These are phyloP conservation scores for Cystobasidiaceae sp. DNA, from an alignment of 1,284 basidiomycete species.

Conservation along the genomic window DNA sequence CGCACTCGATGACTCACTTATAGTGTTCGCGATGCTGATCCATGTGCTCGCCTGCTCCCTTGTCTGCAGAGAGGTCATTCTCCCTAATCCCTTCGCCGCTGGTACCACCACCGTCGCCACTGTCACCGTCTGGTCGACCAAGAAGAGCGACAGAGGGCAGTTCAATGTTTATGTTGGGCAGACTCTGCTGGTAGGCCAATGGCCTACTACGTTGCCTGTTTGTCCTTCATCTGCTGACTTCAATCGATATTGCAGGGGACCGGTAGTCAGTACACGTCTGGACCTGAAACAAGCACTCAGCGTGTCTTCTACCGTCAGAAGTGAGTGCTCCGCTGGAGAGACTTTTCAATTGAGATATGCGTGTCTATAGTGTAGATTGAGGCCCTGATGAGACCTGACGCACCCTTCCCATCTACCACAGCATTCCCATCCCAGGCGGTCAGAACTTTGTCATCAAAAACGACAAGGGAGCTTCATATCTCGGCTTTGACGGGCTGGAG, in stretches of 20 bases:
- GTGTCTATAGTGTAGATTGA: neutral
- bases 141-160: neutral
- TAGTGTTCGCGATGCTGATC: neutral
- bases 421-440: neutral
- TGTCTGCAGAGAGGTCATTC: neutral
- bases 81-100: neutral
- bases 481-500: slow-evolving; percentile 8
- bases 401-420: neutral
- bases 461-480: slow-evolving; percentile 2
- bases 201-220: neutral
- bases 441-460: slow-evolving; percentile 7
- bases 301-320: neutral
- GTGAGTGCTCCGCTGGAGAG: neutral
- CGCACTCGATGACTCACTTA: no score
- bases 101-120: neutral
- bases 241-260: neutral
- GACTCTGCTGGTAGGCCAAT: neutral
- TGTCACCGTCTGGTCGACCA: neutral
- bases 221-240: neutral
- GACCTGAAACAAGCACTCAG: neutral
- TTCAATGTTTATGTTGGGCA: slow-evolving; percentile 2
- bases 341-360: neutral
- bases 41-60: no score
- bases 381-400: neutral
- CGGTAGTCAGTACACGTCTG: neutral